Base-by-base conservation (phyloP, 2,329 filamentous ascomycete species). In the Paraphaeosphaeria sporulosa region DNA sequence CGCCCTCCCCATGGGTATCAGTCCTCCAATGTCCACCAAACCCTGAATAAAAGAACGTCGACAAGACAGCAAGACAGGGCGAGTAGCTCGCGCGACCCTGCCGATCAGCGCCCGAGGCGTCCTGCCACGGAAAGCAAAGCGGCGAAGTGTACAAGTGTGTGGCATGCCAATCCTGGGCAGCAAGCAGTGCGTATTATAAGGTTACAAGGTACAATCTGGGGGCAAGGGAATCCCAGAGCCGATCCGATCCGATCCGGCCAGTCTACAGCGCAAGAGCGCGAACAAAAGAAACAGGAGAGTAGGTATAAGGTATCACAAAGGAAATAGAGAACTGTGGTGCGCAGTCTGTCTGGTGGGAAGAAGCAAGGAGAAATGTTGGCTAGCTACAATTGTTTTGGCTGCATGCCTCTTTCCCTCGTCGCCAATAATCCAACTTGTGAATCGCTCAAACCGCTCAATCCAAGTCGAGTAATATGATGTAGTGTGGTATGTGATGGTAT, bases 401-500 rank as follows among this genome's bases (percentile, higher is more conserved):
- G 50, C 19, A 32, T 30, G n/a, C 32, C 49, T 27, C 15, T 30
- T 40, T 50, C 21, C 23, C 49, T 36, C 8, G 27, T 23, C 48
- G 42, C 49, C 52, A 40, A 51, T 36, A 36, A 55, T 56, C 57
- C 53, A 55, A 57, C 38, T 46, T 44, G 25, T 43, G 21, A 40
- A 40, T 42, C 44, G 44, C 44, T 40, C 54, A 34, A 42, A 30
- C 49, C 42, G 51, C 34, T 21, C 47, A 38, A 51, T 44, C 30
- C 55, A 53, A 56, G 38, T 32, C 19, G 36, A 50, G 47, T 21
- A 54, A 49, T 46, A 27, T 38, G 47, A 48, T 58, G 47, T 40
- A 47, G 19, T 50, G 46, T 49, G 23, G 44, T 55, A 55, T 25
- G 50, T 51, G 48, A 69, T 68, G 59, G 68, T 64, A 55, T 73